These are phyloP conservation scores for Pseudophaeomoniella oleicola DNA, from an alignment of 2,329 filamentous ascomycete genomes.

Conservation along the genomic window DNA sequence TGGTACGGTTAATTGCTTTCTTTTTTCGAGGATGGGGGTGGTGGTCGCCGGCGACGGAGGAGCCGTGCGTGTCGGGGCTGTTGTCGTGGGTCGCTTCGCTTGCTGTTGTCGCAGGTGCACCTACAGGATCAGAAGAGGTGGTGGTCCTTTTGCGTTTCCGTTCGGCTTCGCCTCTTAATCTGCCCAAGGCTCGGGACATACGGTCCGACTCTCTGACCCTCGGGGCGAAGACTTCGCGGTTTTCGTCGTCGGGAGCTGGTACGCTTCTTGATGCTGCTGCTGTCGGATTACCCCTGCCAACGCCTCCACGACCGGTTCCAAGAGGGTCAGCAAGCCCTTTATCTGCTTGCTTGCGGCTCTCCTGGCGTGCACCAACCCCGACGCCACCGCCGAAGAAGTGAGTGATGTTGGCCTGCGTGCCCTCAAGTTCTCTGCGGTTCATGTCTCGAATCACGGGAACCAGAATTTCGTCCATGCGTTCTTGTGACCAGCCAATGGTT, in stretches of 20 bases:
- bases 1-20: too few species aligned
- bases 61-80: too few species aligned
- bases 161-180: background rate
- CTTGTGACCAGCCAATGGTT: conserved; percentile 84
- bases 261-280: background rate
- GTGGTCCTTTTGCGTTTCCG: too few species aligned
- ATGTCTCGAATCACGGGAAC: conserved; percentile 93
- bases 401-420: conserved; percentile 95
- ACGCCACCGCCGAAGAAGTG: conserved; percentile 68
- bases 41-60: too few species aligned
- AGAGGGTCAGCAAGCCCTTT: conserved; percentile 42
- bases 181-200: background rate
- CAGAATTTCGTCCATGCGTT: conserved; percentile 86
- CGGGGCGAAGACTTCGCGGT: background rate
- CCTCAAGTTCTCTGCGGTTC: conserved; percentile 75
- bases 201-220: background rate
- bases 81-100: too few species aligned
- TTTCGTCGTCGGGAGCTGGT: background rate
- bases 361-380: conserved; percentile 50
- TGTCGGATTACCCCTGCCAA: background rate
- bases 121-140: too few species aligned
- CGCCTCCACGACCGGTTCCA: conserved; percentile 7
- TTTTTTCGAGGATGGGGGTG: too few species aligned
- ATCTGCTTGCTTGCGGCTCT: too few species aligned
- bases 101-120: too few species aligned